Evolutionary conservation across 2,329 filamentous ascomycete genomes (phyloP), one percentile per base, ranked within the genome.

Genomic region (Paramyrothecium sp.): DNA sequence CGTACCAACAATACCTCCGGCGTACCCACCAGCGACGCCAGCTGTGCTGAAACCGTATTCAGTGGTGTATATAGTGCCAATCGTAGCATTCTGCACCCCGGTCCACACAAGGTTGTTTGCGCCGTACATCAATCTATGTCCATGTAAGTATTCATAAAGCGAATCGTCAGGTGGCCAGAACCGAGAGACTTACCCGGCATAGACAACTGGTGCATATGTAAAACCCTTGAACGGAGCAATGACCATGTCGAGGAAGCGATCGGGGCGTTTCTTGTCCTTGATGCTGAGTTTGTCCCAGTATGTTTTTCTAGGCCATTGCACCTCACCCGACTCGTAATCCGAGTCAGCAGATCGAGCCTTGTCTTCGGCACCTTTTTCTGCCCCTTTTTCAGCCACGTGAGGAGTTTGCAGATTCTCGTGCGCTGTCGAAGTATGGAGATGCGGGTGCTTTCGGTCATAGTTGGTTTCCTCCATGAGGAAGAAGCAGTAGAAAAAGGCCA

Each of bases 391-490:
- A 10, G 49, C 7, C 8, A 51, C 19, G 1, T 34, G 19, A 20
- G 46, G 46, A 20, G 46, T 48, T 20, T 48, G 12, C 46, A 19
- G 46, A 13, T 48, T 12, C 10, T 11, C 46, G 13, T 48, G 11
- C 10, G 46, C 11, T 8, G 46, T 8, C 26, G 55, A 10, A 2
- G 53, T 34, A 7, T 44, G 26, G 2, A 41, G 46, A 20, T 61
- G 53, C 1, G 54, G 50, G 30, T 61, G 59, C 48, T 61, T 53
- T 54, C 54, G 63, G 41, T 75, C 66, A 60, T 83, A 84, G 30
- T 75, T 74, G 3, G 81, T 81, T 65, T 85, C 82, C 61, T 84
- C 81, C 54, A 83, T 81, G 54, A 84, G 73, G 53, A 85, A 72
- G 67, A 84, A 83, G 20, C 68, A 68, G 53, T 65, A 65, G 3